phyloP scores from a whole-genome alignment of 2,329 filamentous ascomycete genomes.

The Fusarium drepaniforme region DNA sequence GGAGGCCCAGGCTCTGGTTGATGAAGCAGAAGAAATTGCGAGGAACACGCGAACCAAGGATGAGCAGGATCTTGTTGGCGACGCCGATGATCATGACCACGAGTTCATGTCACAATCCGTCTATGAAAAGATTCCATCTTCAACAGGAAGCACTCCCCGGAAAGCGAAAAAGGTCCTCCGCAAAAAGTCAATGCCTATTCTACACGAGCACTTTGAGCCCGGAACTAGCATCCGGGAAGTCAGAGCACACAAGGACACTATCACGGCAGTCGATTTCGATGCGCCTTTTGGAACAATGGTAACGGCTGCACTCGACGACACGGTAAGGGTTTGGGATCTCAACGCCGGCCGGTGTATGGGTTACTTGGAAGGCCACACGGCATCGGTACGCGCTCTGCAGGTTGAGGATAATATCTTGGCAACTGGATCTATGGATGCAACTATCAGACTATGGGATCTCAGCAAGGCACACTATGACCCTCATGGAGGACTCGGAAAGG shows the following conservation, averaged over 20 bases:
- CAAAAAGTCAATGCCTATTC: slow-evolving; percentile 89
- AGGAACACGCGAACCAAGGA: slow-evolving; percentile 64
- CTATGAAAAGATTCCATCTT: slow-evolving; percentile 87
- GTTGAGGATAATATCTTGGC: slow-evolving; percentile 96
- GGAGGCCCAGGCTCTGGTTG: slow-evolving; percentile 69
- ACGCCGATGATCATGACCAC: slow-evolving; percentile 60
- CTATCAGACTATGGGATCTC: slow-evolving; percentile 94
- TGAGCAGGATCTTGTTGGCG: slow-evolving; percentile 65
- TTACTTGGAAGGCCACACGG: slow-evolving; percentile 91
- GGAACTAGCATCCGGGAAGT: slow-evolving; percentile 91
- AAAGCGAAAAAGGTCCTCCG: slow-evolving; percentile 68
- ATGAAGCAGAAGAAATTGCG: slow-evolving; percentile 69
- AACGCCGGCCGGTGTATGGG: slow-evolving; percentile 95
- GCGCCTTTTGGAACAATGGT: slow-evolving; percentile 97
- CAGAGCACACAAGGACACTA: slow-evolving; percentile 86
- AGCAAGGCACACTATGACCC: slow-evolving; percentile 89
- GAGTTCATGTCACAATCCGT: slow-evolving; percentile 98
- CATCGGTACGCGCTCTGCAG: slow-evolving; percentile 91
- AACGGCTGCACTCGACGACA: slow-evolving; percentile 91
- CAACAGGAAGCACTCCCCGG: slow-evolving; percentile 60
- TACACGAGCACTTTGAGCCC: slow-evolving; percentile 95
- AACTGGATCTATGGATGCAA: slow-evolving; percentile 94
- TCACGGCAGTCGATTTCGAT: slow-evolving; percentile 95
- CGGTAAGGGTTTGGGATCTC: slow-evolving; percentile 95
- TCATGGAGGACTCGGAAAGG: slow-evolving; percentile 70